phyloP scores from a whole-genome alignment of 2,329 filamentous ascomycete species.

The Diplodia intermedia region DNA sequence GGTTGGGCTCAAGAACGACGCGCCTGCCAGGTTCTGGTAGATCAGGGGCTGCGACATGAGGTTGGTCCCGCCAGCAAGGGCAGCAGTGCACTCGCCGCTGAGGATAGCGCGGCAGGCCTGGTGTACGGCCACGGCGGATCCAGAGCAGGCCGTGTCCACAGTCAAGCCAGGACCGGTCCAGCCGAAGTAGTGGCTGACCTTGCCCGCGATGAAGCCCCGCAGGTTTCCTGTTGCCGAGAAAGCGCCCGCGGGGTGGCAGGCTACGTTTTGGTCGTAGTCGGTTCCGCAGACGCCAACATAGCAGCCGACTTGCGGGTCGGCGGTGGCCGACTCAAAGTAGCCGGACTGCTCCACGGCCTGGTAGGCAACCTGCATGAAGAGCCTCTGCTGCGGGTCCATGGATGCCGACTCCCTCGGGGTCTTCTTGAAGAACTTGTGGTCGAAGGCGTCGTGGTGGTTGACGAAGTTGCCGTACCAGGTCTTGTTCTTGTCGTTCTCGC shows the following conservation, averaged over 20 bases:
- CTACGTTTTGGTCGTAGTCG: slow-evolving; percentile 45
- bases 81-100: slow-evolving; percentile 40
- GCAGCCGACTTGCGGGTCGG: slow-evolving; percentile 40
- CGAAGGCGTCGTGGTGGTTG: slow-evolving; percentile 22
- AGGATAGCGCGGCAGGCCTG: slow-evolving; percentile 39
- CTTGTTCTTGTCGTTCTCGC: too few species aligned
- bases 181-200: slow-evolving; percentile 36
- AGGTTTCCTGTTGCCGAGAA: slow-evolving; percentile 39
- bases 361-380: slow-evolving; percentile 31
- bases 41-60: slow-evolving; percentile 43
- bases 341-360: slow-evolving; percentile 36
- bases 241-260: slow-evolving; percentile 42
- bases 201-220: slow-evolving; percentile 33
- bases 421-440: slow-evolving; percentile 18
- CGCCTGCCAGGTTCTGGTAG: slow-evolving; percentile 47
- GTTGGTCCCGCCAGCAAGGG: slow-evolving; percentile 49
- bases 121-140: slow-evolving; percentile 38
- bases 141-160: slow-evolving; percentile 42
- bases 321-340: slow-evolving; percentile 34
- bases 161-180: slow-evolving; percentile 32
- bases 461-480: slow-evolving; percentile 18
- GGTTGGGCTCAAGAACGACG: slow-evolving; percentile 52
- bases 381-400: slow-evolving; percentile 34
- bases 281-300: slow-evolving; percentile 43
- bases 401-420: slow-evolving; percentile 16